phyloP scores from a whole-genome alignment of 805 yeast species.

The Saturnispora sanitii region DNA sequence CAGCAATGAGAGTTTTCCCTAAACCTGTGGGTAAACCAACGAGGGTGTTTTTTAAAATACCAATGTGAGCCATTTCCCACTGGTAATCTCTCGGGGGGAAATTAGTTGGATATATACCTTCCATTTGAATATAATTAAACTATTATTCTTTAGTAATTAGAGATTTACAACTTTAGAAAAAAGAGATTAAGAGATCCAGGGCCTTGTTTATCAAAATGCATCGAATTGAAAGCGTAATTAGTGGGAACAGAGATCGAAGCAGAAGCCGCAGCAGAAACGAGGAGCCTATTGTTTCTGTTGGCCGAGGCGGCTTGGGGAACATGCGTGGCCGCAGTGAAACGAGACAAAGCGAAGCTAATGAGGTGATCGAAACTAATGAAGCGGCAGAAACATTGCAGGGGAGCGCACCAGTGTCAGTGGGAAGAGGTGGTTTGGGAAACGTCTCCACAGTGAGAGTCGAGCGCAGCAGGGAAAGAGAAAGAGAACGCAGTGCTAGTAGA shows the following conservation, averaged over 20 bases:
- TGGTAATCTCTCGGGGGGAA: slow-evolving; percentile 83
- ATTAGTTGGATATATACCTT: slow-evolving; percentile 70
- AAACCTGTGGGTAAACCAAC: slow-evolving; percentile 96
- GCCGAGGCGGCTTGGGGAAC: slow-evolving; percentile 6
- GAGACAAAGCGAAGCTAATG: not conserved
- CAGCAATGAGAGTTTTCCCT: slow-evolving; percentile 95
- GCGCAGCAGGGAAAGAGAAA: slow-evolving; percentile 27
- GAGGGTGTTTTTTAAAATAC: slow-evolving; percentile 62
- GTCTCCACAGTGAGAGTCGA: slow-evolving; percentile 27
- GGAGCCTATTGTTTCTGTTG: not conserved
- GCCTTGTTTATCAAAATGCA: not conserved
- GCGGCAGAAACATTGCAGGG: not conserved
- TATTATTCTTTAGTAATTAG: too few relatives aligned
- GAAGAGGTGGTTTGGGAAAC: slow-evolving; percentile 52
- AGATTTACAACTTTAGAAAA: not conserved
- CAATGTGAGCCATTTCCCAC: slow-evolving; percentile 60
- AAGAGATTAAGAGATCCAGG: not conserved
- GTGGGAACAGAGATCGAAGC: not conserved
- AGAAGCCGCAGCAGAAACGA: not conserved
- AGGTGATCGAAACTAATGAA: not conserved
- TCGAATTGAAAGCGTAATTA: too few relatives aligned
- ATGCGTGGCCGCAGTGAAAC: slow-evolving; percentile 1
- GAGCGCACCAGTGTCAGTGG: slow-evolving; percentile 33
- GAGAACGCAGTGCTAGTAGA: slow-evolving; percentile 30
- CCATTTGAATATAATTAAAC: not conserved